These are phyloP conservation scores for Leucocoprinus leucothites DNA, from an alignment of 768 basidiomycete genomes.

Conservation along the genomic window DNA sequence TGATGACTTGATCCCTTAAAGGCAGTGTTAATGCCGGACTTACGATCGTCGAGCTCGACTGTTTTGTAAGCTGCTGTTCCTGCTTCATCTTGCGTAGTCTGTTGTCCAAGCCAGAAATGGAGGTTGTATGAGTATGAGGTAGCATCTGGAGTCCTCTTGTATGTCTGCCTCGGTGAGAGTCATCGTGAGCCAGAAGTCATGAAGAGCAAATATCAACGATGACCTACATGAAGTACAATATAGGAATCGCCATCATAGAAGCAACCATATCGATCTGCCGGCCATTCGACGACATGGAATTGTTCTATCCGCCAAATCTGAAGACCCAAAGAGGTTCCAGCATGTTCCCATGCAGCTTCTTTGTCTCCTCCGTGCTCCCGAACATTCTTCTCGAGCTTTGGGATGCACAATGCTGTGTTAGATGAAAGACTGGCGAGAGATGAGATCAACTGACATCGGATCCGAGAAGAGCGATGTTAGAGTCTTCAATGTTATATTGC, in stretches of 20 bases:
- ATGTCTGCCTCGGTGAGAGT: conserved; percentile 38
- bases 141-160: conserved; percentile 47
- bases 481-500: conserved; percentile 57
- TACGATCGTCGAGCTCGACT: conserved; percentile 64
- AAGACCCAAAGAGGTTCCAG: conserved; percentile 39
- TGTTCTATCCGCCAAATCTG: conserved; percentile 61
- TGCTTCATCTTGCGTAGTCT: conserved; percentile 60
- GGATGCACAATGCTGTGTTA: background rate
- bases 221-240: conserved; percentile 55
- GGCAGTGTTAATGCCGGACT: conserved; percentile 17
- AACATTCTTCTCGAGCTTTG: conserved; percentile 55
- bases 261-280: conserved; percentile 43
- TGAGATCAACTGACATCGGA: conserved; percentile 43
- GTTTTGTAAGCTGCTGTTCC: conserved; percentile 66
- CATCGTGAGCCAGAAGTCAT: background rate
- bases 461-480: conserved; percentile 60
- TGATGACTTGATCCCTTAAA: too few species aligned
- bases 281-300: conserved; percentile 53
- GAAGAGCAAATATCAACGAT: background rate
- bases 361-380: conserved; percentile 48
- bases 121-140: conserved; percentile 51
- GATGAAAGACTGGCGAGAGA: conserved; percentile 1
- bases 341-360: conserved; percentile 49
- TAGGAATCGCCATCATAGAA: conserved; percentile 70
- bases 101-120: conserved; percentile 63